Percentiles rank a stretch among this genome's conserved stretches.
Evolutionary conservation across 2,329 filamentous ascomycete species (phyloP).

Genomic region (Blastomyces gilchristii): DNA sequence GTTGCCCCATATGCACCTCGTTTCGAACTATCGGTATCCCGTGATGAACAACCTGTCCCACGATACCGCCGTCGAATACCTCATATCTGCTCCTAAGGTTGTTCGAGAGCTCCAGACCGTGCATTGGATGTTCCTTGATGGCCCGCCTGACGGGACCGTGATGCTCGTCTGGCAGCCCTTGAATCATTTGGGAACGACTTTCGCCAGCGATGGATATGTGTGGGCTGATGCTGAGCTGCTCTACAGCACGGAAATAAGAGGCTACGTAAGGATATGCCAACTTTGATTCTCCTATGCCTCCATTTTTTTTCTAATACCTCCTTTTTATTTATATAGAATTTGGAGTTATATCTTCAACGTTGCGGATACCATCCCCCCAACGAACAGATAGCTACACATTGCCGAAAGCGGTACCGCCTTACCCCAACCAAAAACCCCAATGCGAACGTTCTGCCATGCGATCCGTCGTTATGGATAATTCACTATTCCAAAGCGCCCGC

Average conservation of each 20-base stretch:
- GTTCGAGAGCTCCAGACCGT: conserved; percentile 76
- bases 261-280: conserved; percentile 45
- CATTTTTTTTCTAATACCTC: neutral
- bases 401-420: conserved; percentile 77
- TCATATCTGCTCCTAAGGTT: conserved; percentile 73
- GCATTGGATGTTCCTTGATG: conserved; percentile 85
- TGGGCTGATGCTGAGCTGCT: conserved; percentile 76
- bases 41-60: conserved; percentile 59
- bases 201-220: conserved; percentile 83
- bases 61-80: conserved; percentile 70
- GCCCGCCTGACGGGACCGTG: conserved; percentile 69
- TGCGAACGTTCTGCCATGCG: conserved; percentile 58
- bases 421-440: conserved; percentile 59
- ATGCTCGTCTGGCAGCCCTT: conserved; percentile 83
- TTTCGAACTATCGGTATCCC: conserved; percentile 76
- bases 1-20: conserved; percentile 81
- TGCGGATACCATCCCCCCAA: conserved; percentile 64
- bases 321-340: conserved; percentile 46
- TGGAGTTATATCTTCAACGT: conserved; percentile 82
- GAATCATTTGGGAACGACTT: conserved; percentile 58
- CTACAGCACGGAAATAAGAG: conserved; percentile 62
- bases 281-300: conserved; percentile 11
- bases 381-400: conserved; percentile 65
- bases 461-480: conserved; percentile 79
- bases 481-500: conserved; percentile 75